These are phyloP conservation scores for Suillus bovinus DNA, from an alignment of 768 basidiomycete genomes.

Conservation along the genomic window DNA sequence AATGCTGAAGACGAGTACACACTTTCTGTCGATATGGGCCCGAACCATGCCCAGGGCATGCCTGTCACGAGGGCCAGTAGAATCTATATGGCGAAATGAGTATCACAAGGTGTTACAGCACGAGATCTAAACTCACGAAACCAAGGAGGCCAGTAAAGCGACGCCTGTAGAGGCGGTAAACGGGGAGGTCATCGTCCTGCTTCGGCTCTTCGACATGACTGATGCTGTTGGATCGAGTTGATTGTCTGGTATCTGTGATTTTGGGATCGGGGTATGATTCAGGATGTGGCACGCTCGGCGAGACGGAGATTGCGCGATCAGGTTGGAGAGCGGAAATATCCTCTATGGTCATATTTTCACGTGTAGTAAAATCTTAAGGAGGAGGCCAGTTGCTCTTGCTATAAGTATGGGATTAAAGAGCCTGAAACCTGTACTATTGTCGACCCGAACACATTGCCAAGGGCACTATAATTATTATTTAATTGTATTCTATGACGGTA, in stretches of 20 bases:
- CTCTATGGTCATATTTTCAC: neutral
- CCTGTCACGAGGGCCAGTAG: slow-evolving; percentile 61
- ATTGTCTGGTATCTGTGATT: neutral
- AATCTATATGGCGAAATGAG: slow-evolving; percentile 44
- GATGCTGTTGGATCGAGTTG: neutral
- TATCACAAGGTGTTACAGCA: slow-evolving; percentile 15
- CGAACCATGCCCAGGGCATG: slow-evolving; percentile 82
- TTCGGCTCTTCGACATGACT: neutral
- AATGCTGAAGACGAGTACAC: slow-evolving; percentile 9
- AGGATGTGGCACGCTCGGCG: too few species aligned
- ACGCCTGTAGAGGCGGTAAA: slow-evolving; percentile 67
- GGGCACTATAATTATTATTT: too few species aligned
- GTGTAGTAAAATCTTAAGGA: too few species aligned
- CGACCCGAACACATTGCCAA: too few species aligned
- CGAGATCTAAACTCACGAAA: slow-evolving; percentile 41
- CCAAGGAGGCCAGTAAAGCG: slow-evolving; percentile 67
- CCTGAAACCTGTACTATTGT: too few species aligned
- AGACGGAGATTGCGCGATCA: neutral
- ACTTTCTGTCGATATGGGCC: slow-evolving; percentile 77
- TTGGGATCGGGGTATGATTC: neutral
- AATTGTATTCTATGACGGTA: too few species aligned
- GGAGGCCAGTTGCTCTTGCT: too few species aligned
- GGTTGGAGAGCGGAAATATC: neutral
- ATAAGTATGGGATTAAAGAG: too few species aligned
- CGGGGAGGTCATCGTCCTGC: neutral